Conservation (phyloP, 495 filamentous ascomycete species). For the Jackrogersella multiformis region DNA sequence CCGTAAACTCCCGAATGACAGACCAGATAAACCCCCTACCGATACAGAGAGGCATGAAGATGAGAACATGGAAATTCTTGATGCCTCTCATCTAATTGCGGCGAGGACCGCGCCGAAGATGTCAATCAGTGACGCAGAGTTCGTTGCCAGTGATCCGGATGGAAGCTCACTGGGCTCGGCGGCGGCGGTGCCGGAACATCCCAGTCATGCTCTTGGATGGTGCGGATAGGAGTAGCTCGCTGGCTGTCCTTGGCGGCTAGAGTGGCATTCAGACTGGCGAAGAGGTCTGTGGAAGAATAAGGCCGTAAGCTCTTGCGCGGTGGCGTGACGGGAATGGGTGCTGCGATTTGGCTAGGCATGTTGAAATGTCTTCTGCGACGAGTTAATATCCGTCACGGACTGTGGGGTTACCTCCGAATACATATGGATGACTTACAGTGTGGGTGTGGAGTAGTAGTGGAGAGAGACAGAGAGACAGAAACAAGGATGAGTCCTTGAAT, state of each 20-base stretch:
- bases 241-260: conserved; percentile 50
- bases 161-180: conserved; percentile 59
- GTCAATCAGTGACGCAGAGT: conserved; percentile 37
- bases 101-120: neutral
- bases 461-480: neutral
- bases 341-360: conserved; percentile 58
- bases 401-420: neutral
- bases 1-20: conserved; percentile 42
- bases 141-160: conserved; percentile 55
- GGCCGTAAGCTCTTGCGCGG: conserved; percentile 50
- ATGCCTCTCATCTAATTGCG: conserved; percentile 10
- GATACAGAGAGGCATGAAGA: conserved; percentile 41
- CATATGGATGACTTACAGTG: conserved; percentile 15
- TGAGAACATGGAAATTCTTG: conserved; percentile 18
- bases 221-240: conserved; percentile 52
- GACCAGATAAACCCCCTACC: conserved; percentile 37
- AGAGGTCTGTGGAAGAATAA: conserved; percentile 55
- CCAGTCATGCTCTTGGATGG: conserved; percentile 60
- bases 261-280: conserved; percentile 57
- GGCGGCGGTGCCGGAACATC: conserved; percentile 60
- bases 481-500: neutral
- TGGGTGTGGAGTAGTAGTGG: neutral
- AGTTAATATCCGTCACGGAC: conserved; percentile 7
- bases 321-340: conserved; percentile 56
- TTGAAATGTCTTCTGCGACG: conserved; percentile 37